A percentile compares a stretch with the other conserved stretches of the same genome.
Evolutionary conservation across 495 filamentous ascomycete genomes (phyloP).

Genomic region (Penicillium diatomitis): DNA sequence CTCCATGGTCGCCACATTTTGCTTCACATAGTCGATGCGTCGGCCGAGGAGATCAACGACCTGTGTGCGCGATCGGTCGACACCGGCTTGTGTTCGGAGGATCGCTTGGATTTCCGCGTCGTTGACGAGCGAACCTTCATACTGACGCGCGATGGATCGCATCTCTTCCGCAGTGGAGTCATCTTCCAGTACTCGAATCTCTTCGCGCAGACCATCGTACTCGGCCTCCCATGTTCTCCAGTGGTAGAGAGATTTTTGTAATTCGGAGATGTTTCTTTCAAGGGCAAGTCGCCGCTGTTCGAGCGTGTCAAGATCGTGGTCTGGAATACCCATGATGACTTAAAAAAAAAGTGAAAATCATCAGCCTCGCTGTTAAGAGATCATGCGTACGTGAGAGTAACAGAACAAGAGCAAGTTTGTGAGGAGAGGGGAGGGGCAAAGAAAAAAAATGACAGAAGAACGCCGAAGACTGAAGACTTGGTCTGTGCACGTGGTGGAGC

Average conservation of each 20-base stretch:
- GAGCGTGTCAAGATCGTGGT: constrained; percentile 36
- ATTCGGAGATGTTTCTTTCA: constrained; percentile 64
- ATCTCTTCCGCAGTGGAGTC: constrained; percentile 43
- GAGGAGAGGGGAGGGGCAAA: constrained; percentile 1
- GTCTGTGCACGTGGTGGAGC: constrained; percentile 13
- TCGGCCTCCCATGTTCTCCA: constrained; percentile 89
- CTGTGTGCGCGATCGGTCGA: constrained; percentile 43
- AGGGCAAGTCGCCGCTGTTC: constrained; percentile 68
- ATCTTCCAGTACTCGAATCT: constrained; percentile 49
- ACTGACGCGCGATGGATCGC: constrained; percentile 37
- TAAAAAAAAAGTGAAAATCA: background rate
- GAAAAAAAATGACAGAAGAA: constrained; percentile 7
- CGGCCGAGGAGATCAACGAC: constrained; percentile 61
- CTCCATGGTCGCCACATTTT: constrained; percentile 58
- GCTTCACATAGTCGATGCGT: constrained; percentile 77
- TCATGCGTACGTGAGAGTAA: no score
- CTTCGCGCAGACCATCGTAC: constrained; percentile 80
- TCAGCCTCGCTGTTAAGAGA: background rate
- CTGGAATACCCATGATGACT: constrained; percentile 26
- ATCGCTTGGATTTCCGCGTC: constrained; percentile 43
- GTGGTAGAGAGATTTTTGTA: constrained; percentile 66
- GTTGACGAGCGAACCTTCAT: constrained; percentile 45
- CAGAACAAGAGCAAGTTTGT: background rate
- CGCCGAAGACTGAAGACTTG: constrained; percentile 3
- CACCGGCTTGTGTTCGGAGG: constrained; percentile 22